phyloP scores from a whole-genome alignment of 2,329 filamentous ascomycete genomes.

The Madurella mycetomatis region DNA sequence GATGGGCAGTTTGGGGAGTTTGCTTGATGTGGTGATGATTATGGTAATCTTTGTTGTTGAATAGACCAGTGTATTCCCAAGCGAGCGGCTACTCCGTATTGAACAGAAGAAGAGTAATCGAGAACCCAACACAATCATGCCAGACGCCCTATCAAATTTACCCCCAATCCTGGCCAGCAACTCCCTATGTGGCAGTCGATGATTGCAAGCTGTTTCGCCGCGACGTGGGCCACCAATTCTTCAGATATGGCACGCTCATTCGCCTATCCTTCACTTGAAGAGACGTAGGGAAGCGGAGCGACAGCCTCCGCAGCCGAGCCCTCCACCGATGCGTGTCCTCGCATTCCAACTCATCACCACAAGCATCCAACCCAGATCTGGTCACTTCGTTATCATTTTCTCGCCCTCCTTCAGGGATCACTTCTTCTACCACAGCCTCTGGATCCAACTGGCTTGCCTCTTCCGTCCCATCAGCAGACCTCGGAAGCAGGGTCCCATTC shows the following conservation, averaged over 20 bases:
- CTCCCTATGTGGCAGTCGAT: not conserved
- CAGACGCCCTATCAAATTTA: too few relatives aligned
- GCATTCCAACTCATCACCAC: constrained; percentile 1
- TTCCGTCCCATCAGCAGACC: not conserved
- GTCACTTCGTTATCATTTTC: not conserved
- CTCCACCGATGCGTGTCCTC: constrained; percentile 1
- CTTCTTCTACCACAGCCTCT: not conserved
- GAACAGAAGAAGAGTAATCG: not conserved
- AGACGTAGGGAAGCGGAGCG: constrained; percentile 12
- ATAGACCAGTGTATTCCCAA: not conserved
- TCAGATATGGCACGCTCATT: constrained; percentile 32
- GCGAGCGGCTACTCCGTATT: not conserved
- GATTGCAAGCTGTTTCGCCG: constrained; percentile 12
- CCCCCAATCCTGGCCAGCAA: too few relatives aligned
- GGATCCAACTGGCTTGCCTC: not conserved
- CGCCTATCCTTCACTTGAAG: constrained; percentile 24
- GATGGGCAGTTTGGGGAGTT: constrained; percentile 89
- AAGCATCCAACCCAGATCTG: not conserved
- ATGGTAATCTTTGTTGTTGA: not conserved
- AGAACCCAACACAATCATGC: too few relatives aligned
- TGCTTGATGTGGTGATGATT: constrained; percentile 36
- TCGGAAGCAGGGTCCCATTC: not conserved
- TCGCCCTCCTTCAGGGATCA: not conserved
- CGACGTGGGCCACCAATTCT: constrained; percentile 27
- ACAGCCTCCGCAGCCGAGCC: constrained; percentile 9